These are phyloP conservation scores for Rhizomucor pusillus DNA, from an alignment of 371 early-diverging fungal genomes.

Conservation along the genomic window DNA sequence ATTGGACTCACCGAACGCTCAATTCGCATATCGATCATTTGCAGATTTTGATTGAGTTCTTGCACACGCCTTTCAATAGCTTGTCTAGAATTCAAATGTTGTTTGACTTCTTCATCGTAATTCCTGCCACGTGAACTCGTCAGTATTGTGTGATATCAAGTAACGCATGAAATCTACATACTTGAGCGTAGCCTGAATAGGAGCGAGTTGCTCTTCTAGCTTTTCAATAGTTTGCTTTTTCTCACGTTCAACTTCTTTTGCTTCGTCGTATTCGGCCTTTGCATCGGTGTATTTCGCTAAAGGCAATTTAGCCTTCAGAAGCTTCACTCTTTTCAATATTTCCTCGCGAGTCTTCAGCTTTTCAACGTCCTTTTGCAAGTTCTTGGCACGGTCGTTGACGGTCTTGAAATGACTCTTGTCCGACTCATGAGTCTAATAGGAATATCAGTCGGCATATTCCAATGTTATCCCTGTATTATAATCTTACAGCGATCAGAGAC, in stretches of 20 bases:
- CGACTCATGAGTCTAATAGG: slow-evolving; percentile 48
- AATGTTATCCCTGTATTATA: too few relatives aligned
- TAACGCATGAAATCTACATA: slow-evolving; percentile 9
- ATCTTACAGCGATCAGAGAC: slow-evolving; percentile 38
- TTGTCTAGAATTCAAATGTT: not conserved
- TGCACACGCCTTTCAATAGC: not conserved
- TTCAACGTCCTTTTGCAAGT: slow-evolving; percentile 71
- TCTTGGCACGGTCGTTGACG: slow-evolving; percentile 57
- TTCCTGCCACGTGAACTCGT: too few relatives aligned
- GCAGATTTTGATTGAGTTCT: slow-evolving; percentile 1
- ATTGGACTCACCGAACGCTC: slow-evolving; percentile 13
- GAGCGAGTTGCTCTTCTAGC: slow-evolving; percentile 41
- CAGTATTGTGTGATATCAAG: too few relatives aligned
- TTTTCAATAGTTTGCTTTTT: slow-evolving; percentile 28
- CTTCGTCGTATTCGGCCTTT: slow-evolving; percentile 49
- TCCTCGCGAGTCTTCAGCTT: slow-evolving; percentile 71
- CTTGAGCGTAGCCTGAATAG: slow-evolving; percentile 30
- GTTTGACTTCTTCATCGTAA: too few relatives aligned
- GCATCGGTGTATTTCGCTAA: slow-evolving; percentile 63
- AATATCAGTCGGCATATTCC: not conserved
- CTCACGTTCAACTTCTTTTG: slow-evolving; percentile 42
- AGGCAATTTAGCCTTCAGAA: slow-evolving; percentile 56
- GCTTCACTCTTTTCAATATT: slow-evolving; percentile 30
- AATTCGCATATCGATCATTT: slow-evolving; percentile 6
- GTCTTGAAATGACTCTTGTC: slow-evolving; percentile 50